Conservation (phyloP, 2,329 filamentous ascomycete species). For the Talaromyces sp. region DNA sequence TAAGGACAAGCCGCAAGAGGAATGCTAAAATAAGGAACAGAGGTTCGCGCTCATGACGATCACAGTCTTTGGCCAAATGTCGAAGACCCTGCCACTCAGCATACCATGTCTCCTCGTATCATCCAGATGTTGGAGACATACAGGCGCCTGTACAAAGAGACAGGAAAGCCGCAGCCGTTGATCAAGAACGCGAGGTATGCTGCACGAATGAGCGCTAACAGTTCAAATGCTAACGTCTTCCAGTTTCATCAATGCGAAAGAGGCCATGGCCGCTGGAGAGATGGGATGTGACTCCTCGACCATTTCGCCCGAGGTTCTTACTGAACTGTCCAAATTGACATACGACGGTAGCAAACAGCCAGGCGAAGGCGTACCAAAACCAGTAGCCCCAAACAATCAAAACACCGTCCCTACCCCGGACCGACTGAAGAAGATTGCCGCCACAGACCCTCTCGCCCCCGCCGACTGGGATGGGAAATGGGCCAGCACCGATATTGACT, state of each 20-base stretch:
- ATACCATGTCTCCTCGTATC: slow-evolving; percentile 45
- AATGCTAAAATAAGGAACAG: not conserved
- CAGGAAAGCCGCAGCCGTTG: slow-evolving; percentile 45
- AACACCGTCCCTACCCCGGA: slow-evolving; percentile 21
- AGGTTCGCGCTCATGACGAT: slow-evolving; percentile 30
- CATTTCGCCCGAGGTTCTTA: not conserved
- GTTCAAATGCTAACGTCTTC: not conserved
- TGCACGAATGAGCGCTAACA: not conserved
- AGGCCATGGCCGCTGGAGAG: not conserved
- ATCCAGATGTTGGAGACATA: slow-evolving; percentile 47
- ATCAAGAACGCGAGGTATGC: slow-evolving; percentile 43
- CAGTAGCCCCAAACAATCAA: slow-evolving; percentile 35
- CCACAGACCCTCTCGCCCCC: slow-evolving; percentile 35
- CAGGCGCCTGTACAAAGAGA: slow-evolving; percentile 41
- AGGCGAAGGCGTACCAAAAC: slow-evolving; percentile 33
- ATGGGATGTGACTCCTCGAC: not conserved
- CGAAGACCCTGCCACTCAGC: slow-evolving; percentile 42
- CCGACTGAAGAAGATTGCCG: slow-evolving; percentile 27
- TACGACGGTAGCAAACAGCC: not conserved
- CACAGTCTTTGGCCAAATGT: slow-evolving; percentile 29
- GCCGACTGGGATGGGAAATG: slow-evolving; percentile 18
- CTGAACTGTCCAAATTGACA: not conserved
- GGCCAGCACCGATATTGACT: slow-evolving; percentile 39
- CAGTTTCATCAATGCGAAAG: not conserved
- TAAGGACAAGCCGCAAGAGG: not conserved